Evolutionary conservation across 768 basidiomycete species (phyloP).

Genomic region (Lentinula lateritia): DNA sequence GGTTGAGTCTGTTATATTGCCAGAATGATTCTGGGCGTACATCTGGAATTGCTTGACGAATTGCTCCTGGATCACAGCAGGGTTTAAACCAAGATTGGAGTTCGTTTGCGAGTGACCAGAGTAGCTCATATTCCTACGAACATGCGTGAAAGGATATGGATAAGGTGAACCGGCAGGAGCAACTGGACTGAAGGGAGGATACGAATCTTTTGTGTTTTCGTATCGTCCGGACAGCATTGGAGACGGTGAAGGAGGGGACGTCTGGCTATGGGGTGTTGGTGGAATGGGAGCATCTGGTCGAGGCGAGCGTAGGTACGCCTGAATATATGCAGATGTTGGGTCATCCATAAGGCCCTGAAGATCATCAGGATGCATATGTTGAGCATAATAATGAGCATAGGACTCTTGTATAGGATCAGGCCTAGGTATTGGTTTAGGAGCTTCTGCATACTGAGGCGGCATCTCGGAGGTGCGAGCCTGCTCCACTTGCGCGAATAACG

Average conservation of each 20-base stretch:
- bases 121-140: conserved; percentile 48
- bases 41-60: conserved; percentile 74
- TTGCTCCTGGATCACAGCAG: conserved; percentile 57
- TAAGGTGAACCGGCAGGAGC: conserved; percentile 69
- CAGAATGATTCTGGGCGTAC: conserved; percentile 63
- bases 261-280: conserved; percentile 73
- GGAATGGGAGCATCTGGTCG: conserved; percentile 76
- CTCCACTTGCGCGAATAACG: conserved; percentile 42
- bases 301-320: conserved; percentile 48
- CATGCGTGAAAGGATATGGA: conserved; percentile 72
- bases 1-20: conserved; percentile 61
- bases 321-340: conserved; percentile 52
- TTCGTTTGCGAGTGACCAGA: conserved; percentile 16
- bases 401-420: conserved; percentile 17
- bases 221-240: conserved; percentile 53
- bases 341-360: conserved; percentile 46
- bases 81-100: conserved; percentile 34
- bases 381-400: conserved; percentile 29
- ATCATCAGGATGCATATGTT: conserved; percentile 49
- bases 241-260: conserved; percentile 68
- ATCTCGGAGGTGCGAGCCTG: conserved; percentile 18
- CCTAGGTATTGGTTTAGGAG: conserved; percentile 14
- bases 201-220: conserved; percentile 28
- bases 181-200: conserved; percentile 45
- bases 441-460: conserved; percentile 24